A percentile compares a stretch with the other conserved stretches of the same genome.
phyloP scores from a whole-genome alignment of 805 yeast genomes.

The Candida golubevii region DNA sequence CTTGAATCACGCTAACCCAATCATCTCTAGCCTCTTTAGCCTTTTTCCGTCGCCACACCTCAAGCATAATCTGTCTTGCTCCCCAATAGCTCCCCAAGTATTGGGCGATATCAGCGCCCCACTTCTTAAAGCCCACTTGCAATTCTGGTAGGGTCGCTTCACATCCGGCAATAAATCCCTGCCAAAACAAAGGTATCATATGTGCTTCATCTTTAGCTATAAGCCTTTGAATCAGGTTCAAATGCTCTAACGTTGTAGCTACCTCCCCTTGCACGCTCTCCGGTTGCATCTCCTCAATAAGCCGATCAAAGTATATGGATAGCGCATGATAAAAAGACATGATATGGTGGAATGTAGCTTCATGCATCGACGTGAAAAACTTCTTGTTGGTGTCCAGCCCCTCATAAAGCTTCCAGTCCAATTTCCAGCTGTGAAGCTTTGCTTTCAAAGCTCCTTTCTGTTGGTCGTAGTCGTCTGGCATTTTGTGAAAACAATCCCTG shows the following conservation, averaged over 20 bases:
- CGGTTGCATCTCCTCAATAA: conserved; percentile 54
- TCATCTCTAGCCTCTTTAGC: conserved; percentile 54
- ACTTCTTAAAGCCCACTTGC: conserved; percentile 63
- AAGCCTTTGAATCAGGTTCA: conserved; percentile 57
- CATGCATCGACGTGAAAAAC: conserved; percentile 53
- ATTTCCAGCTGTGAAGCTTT: conserved; percentile 58
- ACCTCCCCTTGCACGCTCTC: conserved; percentile 59
- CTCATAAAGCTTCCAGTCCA: conserved; percentile 63
- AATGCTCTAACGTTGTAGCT: conserved; percentile 54
- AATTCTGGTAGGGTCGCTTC: conserved; percentile 57
- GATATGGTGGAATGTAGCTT: conserved; percentile 75
- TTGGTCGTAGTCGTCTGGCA: conserved; percentile 32
- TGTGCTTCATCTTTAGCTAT: conserved; percentile 54
- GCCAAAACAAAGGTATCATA: conserved; percentile 79
- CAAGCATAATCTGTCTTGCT: conserved; percentile 78
- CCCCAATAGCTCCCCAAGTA: conserved; percentile 76
- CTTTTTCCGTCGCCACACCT: conserved; percentile 75
- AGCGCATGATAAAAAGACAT: conserved; percentile 73
- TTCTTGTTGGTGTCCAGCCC: conserved; percentile 16
- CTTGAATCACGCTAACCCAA: conserved; percentile 76
- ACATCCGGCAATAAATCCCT: conserved; percentile 84
- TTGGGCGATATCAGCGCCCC: conserved; percentile 63
- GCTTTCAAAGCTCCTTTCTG: conserved; percentile 33
- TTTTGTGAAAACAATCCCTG: conserved; percentile 25
- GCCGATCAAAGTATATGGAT: conserved; percentile 64